Conservation (phyloP, 73 alveolate species). For the Halteria grandinella region DNA sequence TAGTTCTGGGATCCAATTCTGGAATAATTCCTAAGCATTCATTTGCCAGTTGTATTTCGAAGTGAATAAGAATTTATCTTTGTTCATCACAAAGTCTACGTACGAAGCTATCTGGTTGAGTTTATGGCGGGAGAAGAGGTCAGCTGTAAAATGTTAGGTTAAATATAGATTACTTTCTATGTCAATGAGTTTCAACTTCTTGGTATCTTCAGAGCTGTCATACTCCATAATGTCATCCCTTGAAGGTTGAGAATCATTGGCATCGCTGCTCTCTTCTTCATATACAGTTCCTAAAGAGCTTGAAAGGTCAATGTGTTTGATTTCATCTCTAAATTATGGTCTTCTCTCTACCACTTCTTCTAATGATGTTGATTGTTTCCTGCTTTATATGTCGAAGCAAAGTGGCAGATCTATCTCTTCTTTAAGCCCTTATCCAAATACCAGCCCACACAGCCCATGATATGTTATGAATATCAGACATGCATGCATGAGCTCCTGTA, state of each 20-base stretch:
- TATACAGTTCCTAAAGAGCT: slow-evolving; percentile 10
- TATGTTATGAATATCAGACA: slow-evolving; percentile 42
- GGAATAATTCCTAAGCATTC: slow-evolving; percentile 33
- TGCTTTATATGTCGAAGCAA: neutral
- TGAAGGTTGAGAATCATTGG: slow-evolving; percentile 26
- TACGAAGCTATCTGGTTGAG: no score
- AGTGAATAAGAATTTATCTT: no score
- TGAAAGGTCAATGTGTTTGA: slow-evolving; percentile 17
- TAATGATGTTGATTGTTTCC: neutral
- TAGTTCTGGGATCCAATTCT: slow-evolving; percentile 34
- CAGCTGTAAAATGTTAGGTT: no score
- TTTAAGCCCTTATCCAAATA: slow-evolving; percentile 53
- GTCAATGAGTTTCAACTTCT: no score
- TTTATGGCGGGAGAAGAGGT: no score
- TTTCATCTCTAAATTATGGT: slow-evolving; percentile 5
- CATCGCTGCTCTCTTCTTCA: slow-evolving; percentile 41
- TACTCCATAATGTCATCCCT: no score
- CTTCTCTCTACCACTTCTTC: neutral
- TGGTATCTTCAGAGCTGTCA: no score
- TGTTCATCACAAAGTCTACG: no score
- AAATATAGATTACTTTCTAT: no score
- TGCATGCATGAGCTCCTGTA: slow-evolving; percentile 53
- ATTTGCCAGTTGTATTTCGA: no score
- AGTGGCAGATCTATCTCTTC: slow-evolving; percentile 58
- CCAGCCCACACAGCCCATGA: slow-evolving; percentile 56